A percentile compares a stretch with the other conserved stretches of the same genome.
Conservation (phyloP, 1,139 yeast genomes). For the Blastobotrys elegans region DNA sequence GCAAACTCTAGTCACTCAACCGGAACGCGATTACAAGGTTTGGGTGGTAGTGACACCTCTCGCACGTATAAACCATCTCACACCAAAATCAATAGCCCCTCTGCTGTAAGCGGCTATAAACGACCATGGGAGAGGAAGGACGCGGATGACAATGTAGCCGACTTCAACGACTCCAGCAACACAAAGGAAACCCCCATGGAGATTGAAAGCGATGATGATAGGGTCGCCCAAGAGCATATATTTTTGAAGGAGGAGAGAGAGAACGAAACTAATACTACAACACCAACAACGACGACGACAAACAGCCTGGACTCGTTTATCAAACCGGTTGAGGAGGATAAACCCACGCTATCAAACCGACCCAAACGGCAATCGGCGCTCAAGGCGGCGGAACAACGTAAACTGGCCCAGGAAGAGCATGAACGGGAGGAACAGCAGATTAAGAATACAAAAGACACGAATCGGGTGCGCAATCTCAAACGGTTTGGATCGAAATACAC, state of each 20-base stretch:
- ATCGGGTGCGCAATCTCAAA: constrained; percentile 5
- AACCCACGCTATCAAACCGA: background rate
- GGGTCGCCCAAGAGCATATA: background rate
- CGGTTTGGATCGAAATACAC: constrained; percentile 17
- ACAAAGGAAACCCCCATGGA: background rate
- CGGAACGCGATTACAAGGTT: background rate
- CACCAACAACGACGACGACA: too few relatives aligned
- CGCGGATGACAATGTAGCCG: background rate
- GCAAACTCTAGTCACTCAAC: background rate
- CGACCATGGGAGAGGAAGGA: too few relatives aligned
- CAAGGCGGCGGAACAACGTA: background rate
- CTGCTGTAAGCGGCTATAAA: too few relatives aligned
- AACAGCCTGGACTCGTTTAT: background rate
- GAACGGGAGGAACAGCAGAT: constrained; percentile 3
- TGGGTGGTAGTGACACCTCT: too few relatives aligned
- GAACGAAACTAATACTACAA: too few relatives aligned
- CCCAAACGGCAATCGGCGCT: constrained; percentile 2
- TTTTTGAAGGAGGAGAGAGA: background rate
- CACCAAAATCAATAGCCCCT: too few relatives aligned
- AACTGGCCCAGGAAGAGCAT: background rate
- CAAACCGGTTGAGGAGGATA: background rate
- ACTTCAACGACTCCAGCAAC: background rate
- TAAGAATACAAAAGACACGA: background rate
- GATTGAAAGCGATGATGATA: background rate
- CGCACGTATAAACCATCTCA: too few relatives aligned